Conservation (phyloP, 1,284 basidiomycete species). For the Phellinidium pouzarii region DNA sequence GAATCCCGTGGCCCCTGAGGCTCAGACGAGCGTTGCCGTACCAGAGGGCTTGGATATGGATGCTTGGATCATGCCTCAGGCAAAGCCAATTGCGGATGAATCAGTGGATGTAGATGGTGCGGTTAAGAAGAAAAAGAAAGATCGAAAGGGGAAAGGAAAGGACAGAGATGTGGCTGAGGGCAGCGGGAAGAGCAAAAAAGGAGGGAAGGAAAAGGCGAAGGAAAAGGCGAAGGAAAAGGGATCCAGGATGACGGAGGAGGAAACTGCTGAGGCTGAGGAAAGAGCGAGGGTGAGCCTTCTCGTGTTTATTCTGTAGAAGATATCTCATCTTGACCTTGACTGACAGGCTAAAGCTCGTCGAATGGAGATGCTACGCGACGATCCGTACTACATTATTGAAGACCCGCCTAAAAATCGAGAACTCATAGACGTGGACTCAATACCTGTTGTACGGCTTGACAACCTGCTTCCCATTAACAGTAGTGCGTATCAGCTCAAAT, state of each 20-base stretch:
- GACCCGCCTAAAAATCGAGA: conserved; percentile 38
- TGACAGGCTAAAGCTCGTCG: conserved; percentile 67
- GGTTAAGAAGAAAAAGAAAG: conserved; percentile 33
- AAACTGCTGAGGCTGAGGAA: conserved; percentile 13
- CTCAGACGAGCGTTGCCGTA: conserved; percentile 74
- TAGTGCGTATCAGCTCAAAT: conserved; percentile 28
- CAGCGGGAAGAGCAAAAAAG: conserved; percentile 31
- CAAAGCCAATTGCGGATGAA: conserved; percentile 33
- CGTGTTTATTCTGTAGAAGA: no score
- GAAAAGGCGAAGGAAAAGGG: conserved; percentile 21
- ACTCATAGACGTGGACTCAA: conserved; percentile 69
- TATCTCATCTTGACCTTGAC: neutral
- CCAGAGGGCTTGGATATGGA: conserved; percentile 87
- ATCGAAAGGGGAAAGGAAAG: conserved; percentile 46
- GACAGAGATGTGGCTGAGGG: conserved; percentile 28
- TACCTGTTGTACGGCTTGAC: conserved; percentile 80
- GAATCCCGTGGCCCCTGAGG: conserved; percentile 75
- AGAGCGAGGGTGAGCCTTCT: conserved; percentile 6
- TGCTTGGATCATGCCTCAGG: conserved; percentile 71
- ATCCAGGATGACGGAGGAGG: conserved; percentile 7
- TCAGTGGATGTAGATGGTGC: conserved; percentile 26
- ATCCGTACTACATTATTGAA: conserved; percentile 84
- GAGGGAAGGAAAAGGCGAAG: conserved; percentile 31
- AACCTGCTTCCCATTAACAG: conserved; percentile 47
- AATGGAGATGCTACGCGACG: conserved; percentile 66